phyloP scores from a whole-genome alignment of 768 basidiomycete genomes.

The Lentinula sp. region DNA sequence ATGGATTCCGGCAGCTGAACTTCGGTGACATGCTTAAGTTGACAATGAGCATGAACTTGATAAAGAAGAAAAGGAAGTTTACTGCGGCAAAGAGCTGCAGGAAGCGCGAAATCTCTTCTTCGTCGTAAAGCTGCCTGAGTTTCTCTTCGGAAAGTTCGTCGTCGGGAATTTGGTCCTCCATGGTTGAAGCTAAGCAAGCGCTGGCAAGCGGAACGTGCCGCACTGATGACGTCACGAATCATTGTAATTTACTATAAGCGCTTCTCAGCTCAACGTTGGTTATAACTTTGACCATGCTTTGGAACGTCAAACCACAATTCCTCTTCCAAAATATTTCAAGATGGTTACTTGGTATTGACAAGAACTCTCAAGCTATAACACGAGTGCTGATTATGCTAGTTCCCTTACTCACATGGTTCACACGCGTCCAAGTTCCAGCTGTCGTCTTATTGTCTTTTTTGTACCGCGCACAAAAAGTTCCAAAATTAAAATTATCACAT shows the following conservation, averaged over 20 bases:
- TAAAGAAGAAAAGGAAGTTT: conserved; percentile 12
- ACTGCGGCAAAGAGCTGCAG: conserved; percentile 57
- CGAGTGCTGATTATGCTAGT: no score
- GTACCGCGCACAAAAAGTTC: not conserved
- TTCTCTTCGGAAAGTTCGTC: conserved; percentile 41
- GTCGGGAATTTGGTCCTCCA: not conserved
- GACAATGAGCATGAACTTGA: not conserved
- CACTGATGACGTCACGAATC: no score
- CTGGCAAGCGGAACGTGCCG: no score
- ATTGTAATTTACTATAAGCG: no score
- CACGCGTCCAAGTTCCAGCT: not conserved
- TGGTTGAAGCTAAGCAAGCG: not conserved
- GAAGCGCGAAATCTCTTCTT: conserved; percentile 59
- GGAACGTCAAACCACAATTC: no score
- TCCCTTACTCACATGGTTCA: not conserved
- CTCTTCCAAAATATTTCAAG: no score
- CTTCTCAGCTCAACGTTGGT: no score
- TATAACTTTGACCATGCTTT: no score
- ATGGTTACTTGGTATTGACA: no score
- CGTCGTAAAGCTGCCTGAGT: conserved; percentile 53
- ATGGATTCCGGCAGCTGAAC: conserved; percentile 28
- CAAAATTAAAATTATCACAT: not conserved
- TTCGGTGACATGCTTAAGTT: conserved; percentile 52
- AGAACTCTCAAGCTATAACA: no score
- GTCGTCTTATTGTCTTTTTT: not conserved